Conservation (phyloP, 2,329 filamentous ascomycete genomes). For the Tricladium varicosporioides region DNA sequence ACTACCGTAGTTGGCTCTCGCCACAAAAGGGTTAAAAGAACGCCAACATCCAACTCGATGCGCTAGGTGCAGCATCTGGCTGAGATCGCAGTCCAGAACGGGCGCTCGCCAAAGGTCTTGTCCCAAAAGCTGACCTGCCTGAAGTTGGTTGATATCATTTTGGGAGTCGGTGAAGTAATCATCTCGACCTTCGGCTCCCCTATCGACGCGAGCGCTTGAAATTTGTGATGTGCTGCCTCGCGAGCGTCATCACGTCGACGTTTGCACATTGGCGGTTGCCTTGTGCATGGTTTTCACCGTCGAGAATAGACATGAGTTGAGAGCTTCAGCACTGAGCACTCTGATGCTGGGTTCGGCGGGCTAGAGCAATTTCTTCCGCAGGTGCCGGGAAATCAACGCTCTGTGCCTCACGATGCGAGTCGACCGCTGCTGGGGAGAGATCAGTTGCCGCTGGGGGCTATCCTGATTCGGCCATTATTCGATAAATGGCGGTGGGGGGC, state of each 20-base stretch:
- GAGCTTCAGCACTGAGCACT: background rate
- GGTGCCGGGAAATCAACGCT: slow-evolving; percentile 14
- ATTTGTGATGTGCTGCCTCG: background rate
- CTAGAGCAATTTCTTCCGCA: slow-evolving; percentile 11
- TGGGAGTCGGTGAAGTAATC: background rate
- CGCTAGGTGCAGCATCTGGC: background rate
- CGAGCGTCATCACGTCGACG: background rate
- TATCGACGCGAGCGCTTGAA: background rate
- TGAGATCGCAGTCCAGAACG: background rate
- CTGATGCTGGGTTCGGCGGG: slow-evolving; percentile 2
- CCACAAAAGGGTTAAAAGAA: background rate
- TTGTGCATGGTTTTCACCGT: background rate
- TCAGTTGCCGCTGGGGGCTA: slow-evolving; percentile 16
- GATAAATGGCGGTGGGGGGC: slow-evolving; percentile 14
- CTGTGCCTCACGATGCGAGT: slow-evolving; percentile 10
- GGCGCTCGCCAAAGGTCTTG: background rate
- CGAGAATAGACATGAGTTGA: background rate
- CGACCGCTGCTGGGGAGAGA: background rate
- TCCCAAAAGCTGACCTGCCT: background rate
- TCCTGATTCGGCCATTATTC: slow-evolving; percentile 16
- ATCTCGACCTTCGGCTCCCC: background rate
- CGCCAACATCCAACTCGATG: background rate
- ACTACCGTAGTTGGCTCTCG: background rate
- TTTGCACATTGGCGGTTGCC: slow-evolving; percentile 1
- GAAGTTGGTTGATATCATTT: background rate